Evolutionary conservation across 306 rosid genomes (phyloP).

Genomic region (Lagenaria siceraria): DNA sequence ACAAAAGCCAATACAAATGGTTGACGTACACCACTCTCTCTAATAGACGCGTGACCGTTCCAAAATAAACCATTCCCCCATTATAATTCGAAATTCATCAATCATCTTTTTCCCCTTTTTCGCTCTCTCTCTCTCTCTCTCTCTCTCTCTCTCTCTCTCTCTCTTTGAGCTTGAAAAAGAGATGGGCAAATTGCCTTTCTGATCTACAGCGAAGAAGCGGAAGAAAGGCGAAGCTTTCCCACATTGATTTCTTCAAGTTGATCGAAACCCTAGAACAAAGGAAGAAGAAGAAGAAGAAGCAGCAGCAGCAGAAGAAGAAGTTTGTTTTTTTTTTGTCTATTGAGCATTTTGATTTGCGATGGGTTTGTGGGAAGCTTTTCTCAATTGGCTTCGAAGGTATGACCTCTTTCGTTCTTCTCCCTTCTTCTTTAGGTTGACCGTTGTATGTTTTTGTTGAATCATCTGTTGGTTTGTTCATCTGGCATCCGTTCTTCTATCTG

Average conservation of each 20-base stretch:
- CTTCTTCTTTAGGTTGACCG: constrained; percentile 3
- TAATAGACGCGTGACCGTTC: not conserved
- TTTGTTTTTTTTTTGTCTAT: not conserved
- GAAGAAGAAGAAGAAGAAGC: not conserved
- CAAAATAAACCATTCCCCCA: not conserved
- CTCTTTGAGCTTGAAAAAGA: not conserved
- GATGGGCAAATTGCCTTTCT: not conserved
- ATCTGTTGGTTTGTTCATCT: not conserved
- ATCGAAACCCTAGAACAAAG: not conserved
- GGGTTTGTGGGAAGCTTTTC: constrained; percentile 53
- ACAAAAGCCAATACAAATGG: not conserved
- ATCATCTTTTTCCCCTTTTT: not conserved
- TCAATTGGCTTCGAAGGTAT: constrained; percentile 60
- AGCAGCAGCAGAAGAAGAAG: not conserved
- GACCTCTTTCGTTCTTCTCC: not conserved
- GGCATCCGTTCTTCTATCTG: not conserved
- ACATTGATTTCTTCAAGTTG: not conserved
- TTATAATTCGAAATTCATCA: not conserved
- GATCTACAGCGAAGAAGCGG: not conserved
- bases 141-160: not conserved
- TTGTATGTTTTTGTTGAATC: not conserved
- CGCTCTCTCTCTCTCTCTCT: not conserved
- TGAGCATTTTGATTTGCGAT: constrained; percentile 13
- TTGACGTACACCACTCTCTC: not conserved
- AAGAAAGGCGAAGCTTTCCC: constrained; percentile 4